Conservation (phyloP, 2,329 filamentous ascomycete genomes). For the Cercospora nicotianae region DNA sequence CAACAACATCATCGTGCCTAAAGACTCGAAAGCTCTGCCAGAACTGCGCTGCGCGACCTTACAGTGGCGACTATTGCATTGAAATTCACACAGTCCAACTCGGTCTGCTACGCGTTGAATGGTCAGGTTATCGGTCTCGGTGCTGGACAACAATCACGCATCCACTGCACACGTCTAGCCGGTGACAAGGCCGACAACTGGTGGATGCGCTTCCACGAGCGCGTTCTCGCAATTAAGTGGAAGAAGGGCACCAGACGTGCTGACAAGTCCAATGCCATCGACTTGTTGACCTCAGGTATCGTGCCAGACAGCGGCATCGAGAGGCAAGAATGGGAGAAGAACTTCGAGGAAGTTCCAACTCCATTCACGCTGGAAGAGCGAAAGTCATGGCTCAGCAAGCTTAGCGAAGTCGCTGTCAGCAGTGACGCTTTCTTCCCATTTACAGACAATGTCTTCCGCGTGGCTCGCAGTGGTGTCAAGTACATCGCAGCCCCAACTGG, state of each 20-base stretch:
- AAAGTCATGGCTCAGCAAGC: conserved; percentile 78
- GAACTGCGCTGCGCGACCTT: conserved; percentile 83
- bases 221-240: conserved; percentile 86
- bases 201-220: conserved; percentile 98
- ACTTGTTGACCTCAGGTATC: conserved; percentile 87
- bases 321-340: conserved; percentile 78
- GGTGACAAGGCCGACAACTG: conserved; percentile 99
- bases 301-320: conserved; percentile 81
- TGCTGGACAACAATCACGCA: conserved; percentile 94
- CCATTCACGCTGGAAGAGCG: conserved; percentile 83
- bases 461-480: conserved; percentile 83
- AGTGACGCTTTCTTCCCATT: conserved; percentile 99
- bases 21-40: conserved; percentile 69
- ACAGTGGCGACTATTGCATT: conserved; percentile 94
- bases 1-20: conserved; percentile 79
- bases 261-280: conserved; percentile 98
- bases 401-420: conserved; percentile 79
- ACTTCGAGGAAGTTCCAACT: conserved; percentile 85
- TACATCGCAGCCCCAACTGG: conserved; percentile 93
- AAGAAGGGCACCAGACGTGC: conserved; percentile 96
- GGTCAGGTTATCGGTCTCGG: conserved; percentile 93
- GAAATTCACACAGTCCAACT: conserved; percentile 99
- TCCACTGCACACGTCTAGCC: conserved; percentile 95
- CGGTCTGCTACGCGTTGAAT: conserved; percentile 93
- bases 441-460: conserved; percentile 95